Evolutionary conservation across 331 rosid species (phyloP).

Genomic region (Stylosanthes scabra): DNA sequence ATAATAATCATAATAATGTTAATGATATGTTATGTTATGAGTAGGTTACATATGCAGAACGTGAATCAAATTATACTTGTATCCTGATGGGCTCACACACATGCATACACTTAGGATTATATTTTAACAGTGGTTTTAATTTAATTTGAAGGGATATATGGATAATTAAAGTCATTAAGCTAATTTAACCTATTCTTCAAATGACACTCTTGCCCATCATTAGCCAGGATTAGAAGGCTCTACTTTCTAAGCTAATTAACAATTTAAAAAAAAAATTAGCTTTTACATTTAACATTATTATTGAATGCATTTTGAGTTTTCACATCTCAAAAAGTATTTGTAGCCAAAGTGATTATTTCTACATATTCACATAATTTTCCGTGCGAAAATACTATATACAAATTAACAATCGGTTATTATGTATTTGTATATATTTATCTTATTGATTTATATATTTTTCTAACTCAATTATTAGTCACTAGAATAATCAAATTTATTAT

Average conservation of each 20-base stretch:
- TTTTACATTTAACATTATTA: not conserved
- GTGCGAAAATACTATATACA: too few species aligned
- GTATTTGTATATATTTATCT: too few species aligned
- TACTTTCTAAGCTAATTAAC: not conserved
- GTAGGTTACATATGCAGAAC: slow-evolving; percentile 58
- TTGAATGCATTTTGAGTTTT: not conserved
- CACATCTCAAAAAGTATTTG: not conserved
- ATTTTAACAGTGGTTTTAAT: slow-evolving; percentile 3
- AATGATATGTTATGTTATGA: slow-evolving; percentile 47
- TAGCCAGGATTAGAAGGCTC: slow-evolving; percentile 1
- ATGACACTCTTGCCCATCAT: slow-evolving; percentile 27
- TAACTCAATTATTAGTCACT: too few species aligned
- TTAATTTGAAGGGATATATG: slow-evolving; percentile 1
- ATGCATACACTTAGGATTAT: too few species aligned
- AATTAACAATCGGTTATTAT: too few species aligned
- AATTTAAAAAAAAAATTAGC: not conserved
- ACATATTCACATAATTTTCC: too few species aligned
- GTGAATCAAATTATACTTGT: slow-evolving; percentile 64
- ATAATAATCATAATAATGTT: slow-evolving; percentile 59
- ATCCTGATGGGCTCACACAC: slow-evolving; percentile 35
- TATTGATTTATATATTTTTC: too few species aligned
- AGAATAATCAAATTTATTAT: too few species aligned
- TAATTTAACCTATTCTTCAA: slow-evolving; percentile 18
- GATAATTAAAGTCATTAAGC: slow-evolving; percentile 10
- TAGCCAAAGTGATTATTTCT: too few species aligned